These are phyloP conservation scores for Auricularia cornea DNA, from an alignment of 768 basidiomycete species.

Conservation along the genomic window DNA sequence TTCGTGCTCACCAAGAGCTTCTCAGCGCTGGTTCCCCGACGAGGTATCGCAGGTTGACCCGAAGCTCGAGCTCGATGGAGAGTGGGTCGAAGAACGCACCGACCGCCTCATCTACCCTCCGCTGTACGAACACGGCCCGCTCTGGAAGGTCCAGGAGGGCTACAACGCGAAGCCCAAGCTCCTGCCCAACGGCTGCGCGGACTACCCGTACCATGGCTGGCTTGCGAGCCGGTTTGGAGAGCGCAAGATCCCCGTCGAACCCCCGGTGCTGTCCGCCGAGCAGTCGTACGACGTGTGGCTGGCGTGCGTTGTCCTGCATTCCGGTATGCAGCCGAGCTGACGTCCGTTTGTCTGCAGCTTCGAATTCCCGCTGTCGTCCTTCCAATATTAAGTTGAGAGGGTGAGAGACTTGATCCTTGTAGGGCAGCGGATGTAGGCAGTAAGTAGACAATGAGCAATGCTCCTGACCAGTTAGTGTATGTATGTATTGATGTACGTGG, in stretches of 20 bases:
- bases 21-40: slow-evolving; percentile 2
- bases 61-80: slow-evolving; percentile 4
- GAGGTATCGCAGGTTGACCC: slow-evolving; percentile 3
- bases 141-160: slow-evolving; percentile 13
- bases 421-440: no score
- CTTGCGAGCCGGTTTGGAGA: slow-evolving; percentile 13
- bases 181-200: slow-evolving; percentile 12
- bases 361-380: no score
- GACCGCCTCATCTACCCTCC: slow-evolving; percentile 10
- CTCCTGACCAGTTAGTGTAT: no score
- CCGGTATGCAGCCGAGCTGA: no score
- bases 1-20: neutral
- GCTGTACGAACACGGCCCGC: slow-evolving; percentile 16
- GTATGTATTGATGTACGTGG: no score
- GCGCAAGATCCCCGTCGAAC: slow-evolving; percentile 6
- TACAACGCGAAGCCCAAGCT: slow-evolving; percentile 8
- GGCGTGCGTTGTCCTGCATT: no score
- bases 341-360: no score
- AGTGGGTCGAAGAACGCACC: slow-evolving; percentile 11
- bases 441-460: no score
- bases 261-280: slow-evolving; percentile 5
- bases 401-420: no score
- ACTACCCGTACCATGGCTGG: slow-evolving; percentile 20
- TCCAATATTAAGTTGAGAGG: no score
- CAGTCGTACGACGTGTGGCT: slow-evolving; percentile 16